These are phyloP conservation scores for Sclerotinia trifoliorum DNA, from an alignment of 2,329 filamentous ascomycete genomes.

Conservation along the genomic window DNA sequence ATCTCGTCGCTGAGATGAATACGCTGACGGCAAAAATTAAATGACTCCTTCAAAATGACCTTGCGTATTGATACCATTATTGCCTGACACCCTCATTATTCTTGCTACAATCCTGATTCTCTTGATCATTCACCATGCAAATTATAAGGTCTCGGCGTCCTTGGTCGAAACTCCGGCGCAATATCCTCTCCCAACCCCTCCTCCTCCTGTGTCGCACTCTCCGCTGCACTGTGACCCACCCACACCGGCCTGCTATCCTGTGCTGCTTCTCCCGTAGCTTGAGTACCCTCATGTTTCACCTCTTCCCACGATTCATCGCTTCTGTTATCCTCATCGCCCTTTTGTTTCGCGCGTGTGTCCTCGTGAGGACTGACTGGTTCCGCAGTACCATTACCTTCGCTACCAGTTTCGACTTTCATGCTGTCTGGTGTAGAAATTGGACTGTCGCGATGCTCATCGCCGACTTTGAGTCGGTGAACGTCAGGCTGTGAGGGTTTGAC, in stretches of 20 bases:
- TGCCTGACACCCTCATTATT: not conserved
- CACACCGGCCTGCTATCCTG: constrained; percentile 1
- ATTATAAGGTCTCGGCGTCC: constrained; percentile 15
- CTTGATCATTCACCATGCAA: not conserved
- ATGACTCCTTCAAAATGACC: not conserved
- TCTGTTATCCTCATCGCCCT: not conserved
- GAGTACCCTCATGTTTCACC: not conserved
- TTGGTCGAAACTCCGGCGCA: constrained; percentile 17
- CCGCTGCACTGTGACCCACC: not conserved
- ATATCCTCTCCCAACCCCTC: constrained; percentile 4
- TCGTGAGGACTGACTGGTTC: not conserved
- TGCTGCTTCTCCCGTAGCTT: not conserved
- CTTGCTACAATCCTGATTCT: no score
- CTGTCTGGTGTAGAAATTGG: constrained; percentile 5
- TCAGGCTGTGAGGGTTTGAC: not conserved
- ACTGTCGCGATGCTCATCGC: not conserved
- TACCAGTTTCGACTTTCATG: constrained; percentile 9
- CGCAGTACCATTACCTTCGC: not conserved
- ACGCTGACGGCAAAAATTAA: no score
- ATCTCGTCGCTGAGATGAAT: not conserved
- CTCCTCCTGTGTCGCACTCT: not conserved
- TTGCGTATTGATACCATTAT: not conserved
- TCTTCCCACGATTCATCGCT: constrained; percentile 19
- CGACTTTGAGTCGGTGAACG: not conserved
- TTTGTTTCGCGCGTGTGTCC: not conserved